Percentiles rank a stretch among this genome's conserved stretches.
phyloP scores from a whole-genome alignment of 2,329 filamentous ascomycete genomes.

The Zelopaecilomyces penicillatus region DNA sequence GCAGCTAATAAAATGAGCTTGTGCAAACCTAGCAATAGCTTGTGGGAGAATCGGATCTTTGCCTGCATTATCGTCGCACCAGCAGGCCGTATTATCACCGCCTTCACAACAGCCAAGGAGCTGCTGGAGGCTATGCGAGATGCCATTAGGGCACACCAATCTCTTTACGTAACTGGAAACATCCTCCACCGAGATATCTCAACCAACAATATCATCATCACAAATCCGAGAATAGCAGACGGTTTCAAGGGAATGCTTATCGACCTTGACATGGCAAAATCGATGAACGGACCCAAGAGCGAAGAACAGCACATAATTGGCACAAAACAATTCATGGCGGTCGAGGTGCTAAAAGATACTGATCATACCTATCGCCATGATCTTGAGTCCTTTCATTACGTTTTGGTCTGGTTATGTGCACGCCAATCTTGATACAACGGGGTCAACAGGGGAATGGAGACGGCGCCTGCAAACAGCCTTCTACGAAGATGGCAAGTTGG shows the following conservation, averaged over 20 bases:
- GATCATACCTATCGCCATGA: slow-evolving; percentile 17
- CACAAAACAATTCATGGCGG: slow-evolving; percentile 26
- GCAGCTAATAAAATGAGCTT: slow-evolving; percentile 11
- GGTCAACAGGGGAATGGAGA: not conserved
- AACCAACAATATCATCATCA: slow-evolving; percentile 8
- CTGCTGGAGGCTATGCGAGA: slow-evolving; percentile 6
- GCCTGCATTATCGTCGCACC: slow-evolving; percentile 9
- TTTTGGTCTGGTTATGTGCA: slow-evolving; percentile 12
- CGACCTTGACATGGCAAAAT: slow-evolving; percentile 7
- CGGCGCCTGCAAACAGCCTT: slow-evolving; percentile 1
- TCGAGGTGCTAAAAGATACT: slow-evolving; percentile 22
- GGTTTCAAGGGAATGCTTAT: slow-evolving; percentile 8
- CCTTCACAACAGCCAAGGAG: slow-evolving; percentile 5
- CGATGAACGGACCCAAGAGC: slow-evolving; percentile 13
- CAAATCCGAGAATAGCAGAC: slow-evolving; percentile 2
- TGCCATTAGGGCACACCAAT: slow-evolving; percentile 5
- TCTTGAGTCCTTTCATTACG: slow-evolving; percentile 9
- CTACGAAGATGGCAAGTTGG: slow-evolving; percentile 8
- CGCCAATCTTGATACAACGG: slow-evolving; percentile 7
- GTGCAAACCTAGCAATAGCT: slow-evolving; percentile 6
- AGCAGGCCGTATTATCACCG: slow-evolving; percentile 4
- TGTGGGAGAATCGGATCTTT: slow-evolving; percentile 10
- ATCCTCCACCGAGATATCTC: slow-evolving; percentile 8
- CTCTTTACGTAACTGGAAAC: slow-evolving; percentile 1
- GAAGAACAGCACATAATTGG: slow-evolving; percentile 18